These are phyloP conservation scores for Boletus subparvulus DNA, from an alignment of 768 basidiomycete species.

Conservation along the genomic window DNA sequence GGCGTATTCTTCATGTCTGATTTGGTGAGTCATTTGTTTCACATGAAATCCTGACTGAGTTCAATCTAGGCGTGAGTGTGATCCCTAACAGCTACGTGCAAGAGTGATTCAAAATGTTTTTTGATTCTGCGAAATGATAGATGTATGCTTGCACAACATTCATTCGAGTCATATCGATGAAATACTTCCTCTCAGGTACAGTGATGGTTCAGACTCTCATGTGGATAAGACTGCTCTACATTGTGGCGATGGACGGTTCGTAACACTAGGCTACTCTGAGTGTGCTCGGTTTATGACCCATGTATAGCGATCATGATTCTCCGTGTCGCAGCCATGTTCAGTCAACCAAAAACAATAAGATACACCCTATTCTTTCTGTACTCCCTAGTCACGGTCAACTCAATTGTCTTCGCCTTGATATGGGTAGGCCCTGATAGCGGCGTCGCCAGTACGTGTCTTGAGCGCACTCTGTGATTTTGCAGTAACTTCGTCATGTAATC, in stretches of 20 bases:
- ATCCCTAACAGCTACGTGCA: no score
- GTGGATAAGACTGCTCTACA: background rate
- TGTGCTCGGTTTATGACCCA: background rate
- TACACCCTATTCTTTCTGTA: constrained; percentile 3
- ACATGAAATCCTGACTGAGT: background rate
- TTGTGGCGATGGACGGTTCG: constrained; percentile 1
- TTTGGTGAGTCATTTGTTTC: background rate
- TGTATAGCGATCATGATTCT: constrained; percentile 15
- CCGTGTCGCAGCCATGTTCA: constrained; percentile 16
- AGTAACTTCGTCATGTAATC: background rate
- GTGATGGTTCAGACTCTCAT: background rate
- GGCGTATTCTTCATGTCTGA: background rate
- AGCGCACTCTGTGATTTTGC: background rate
- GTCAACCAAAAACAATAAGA: background rate
- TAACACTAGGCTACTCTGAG: background rate
- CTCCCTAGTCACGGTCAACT: background rate
- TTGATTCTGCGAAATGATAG: background rate
- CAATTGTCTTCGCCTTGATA: background rate
- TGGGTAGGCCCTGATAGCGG: constrained; percentile 1
- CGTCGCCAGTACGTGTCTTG: background rate
- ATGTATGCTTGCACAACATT: background rate
- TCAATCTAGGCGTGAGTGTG: constrained; percentile 7
- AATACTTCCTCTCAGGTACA: background rate
- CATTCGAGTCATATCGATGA: background rate
- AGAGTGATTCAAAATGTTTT: background rate